Evolutionary conservation across 768 basidiomycete genomes (phyloP), one percentile per base, ranked within the genome.

Genomic region (Boletus rex-veris): DNA sequence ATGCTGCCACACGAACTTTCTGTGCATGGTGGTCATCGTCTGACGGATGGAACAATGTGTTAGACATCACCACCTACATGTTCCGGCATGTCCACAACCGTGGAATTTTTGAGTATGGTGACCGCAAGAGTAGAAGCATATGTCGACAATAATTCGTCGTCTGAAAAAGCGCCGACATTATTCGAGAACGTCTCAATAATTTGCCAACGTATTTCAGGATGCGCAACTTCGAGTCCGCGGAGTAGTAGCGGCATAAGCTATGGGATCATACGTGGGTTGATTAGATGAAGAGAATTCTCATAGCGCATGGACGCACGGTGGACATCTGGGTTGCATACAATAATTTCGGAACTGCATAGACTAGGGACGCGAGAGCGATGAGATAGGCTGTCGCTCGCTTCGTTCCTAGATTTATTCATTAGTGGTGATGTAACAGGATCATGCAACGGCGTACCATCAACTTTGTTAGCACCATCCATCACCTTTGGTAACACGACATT

Each of bases 231-330:
- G 16, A 98, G 80, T 4, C 92, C 88, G 15, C 89, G 88, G 40
- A 99, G 73, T 5, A 99, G 77, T 14, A 98, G 77, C 1, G 97
- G 94, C 59, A 98, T 81, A 12, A 98, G 80, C 95, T 98, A 61
- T 11, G n/a, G 16, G 33, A 26, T 39, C 37, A 47, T 45, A 15
- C 5, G 14, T 51, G n/a, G n/a, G 31, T 26, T 14, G 18, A 16
- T 19, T 12, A 45, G 15, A 33, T 21, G 16, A 35, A 28, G 24
- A 24, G n/a, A n/a, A 7, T 28, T 26, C 16, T 8, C 8, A 46
- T 30, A 40, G 7, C 18, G 7, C 5, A 24, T 47, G 16, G 19
- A 66, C 79, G 43, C 52, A 87, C 87, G 15, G 71, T 69, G 28
- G 85, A 69, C 68, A 98, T 80, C 59, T 91, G 81, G 21, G 84